phyloP scores from a whole-genome alignment of 768 basidiomycete species.

The Sarcomyxa edulis region DNA sequence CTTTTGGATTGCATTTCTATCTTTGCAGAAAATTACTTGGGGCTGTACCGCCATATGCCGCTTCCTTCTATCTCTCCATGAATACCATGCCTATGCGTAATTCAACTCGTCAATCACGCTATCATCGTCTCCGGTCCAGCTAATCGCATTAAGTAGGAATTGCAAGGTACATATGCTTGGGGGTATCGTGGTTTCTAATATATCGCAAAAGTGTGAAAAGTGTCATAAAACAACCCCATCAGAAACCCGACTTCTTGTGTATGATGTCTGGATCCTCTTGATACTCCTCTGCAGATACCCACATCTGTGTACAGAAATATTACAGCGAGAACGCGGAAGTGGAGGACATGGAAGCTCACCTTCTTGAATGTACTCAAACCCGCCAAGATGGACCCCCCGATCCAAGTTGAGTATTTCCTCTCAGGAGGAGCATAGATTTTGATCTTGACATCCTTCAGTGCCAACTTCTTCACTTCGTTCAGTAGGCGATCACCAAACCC shows the following conservation, averaged over 20 bases:
- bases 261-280: constrained; percentile 99
- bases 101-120: constrained; percentile 20
- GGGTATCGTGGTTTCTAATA: constrained; percentile 24
- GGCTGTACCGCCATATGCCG: constrained; percentile 5
- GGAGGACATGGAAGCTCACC: constrained; percentile 36
- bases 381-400: constrained; percentile 94
- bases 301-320: constrained; percentile 63
- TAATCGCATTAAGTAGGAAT: too few species aligned
- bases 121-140: too few species aligned
- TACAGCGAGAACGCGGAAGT: constrained; percentile 3
- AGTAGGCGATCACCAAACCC: constrained; percentile 96
- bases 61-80: constrained; percentile 17
- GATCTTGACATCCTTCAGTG: constrained; percentile 94
- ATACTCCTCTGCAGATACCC: constrained; percentile 99
- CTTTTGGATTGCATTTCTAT: not conserved
- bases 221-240: constrained; percentile 17
- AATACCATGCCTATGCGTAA: constrained; percentile 25
- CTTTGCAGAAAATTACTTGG: not conserved
- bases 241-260: constrained; percentile 91
- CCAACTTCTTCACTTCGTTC: constrained; percentile 95
- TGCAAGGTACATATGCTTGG: constrained; percentile 12
- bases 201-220: constrained; percentile 5
- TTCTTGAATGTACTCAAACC: constrained; percentile 97
- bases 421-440: constrained; percentile 99
- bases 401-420: constrained; percentile 96